Evolutionary conservation across 495 filamentous ascomycete species (phyloP).

Genomic region (Neurospora pannonica): DNA sequence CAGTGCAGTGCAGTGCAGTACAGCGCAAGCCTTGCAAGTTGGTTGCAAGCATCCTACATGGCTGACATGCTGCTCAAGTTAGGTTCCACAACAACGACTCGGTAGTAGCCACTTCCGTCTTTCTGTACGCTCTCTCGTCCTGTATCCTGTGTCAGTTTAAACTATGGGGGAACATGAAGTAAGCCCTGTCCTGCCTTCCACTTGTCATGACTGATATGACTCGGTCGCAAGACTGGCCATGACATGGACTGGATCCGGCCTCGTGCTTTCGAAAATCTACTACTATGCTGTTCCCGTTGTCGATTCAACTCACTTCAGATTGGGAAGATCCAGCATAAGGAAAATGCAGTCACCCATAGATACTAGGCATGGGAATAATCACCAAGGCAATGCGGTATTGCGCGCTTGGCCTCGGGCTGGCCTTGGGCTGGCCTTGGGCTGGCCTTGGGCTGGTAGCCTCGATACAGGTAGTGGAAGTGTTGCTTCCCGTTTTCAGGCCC

Average conservation of each 20-base stretch:
- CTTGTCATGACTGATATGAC: neutral
- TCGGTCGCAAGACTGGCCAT: neutral
- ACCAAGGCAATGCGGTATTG: neutral
- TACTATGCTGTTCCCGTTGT: neutral
- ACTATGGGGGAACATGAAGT: neutral
- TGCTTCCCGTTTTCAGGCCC: neutral
- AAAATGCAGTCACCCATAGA: too few relatives aligned
- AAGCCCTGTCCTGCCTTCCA: neutral
- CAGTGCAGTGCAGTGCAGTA: neutral
- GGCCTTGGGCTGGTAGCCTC: neutral
- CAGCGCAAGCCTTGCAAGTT: neutral
- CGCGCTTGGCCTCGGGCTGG: neutral
- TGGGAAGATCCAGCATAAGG: neutral
- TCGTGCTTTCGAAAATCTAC: neutral
- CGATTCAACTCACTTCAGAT: neutral
- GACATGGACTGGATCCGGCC: neutral
- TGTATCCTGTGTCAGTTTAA: neutral
- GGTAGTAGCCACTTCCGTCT: neutral
- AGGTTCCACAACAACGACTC: neutral
- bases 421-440: too few relatives aligned
- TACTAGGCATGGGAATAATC: too few relatives aligned
- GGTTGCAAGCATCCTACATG: neutral
- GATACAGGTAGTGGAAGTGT: neutral
- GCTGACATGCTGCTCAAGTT: neutral
- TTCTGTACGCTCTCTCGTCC: neutral